Base-by-base conservation (phyloP, 306 rosid species). In the Inga laurina region DNA sequence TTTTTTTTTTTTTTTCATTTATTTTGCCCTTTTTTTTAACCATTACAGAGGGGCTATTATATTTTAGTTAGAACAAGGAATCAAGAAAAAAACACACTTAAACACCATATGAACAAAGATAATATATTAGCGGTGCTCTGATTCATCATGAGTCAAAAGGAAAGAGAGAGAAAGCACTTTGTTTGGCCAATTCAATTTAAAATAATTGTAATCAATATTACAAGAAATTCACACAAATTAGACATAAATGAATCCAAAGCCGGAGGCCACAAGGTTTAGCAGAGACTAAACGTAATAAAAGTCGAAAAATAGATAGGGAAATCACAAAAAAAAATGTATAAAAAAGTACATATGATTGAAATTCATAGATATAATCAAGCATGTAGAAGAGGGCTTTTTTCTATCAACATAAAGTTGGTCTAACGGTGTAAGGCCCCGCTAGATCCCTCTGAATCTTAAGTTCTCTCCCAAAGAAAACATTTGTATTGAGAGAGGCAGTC, bases 351-450 rank as follows among this genome's bases (percentile, higher is more conserved):
- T 54, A 4, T 54, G 61, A 54, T 54, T 22, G 21, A 54, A 54
- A 54, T 54, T 9, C 61, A 54, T 7, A 19, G 24, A 54, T 18
- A 18, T 19, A 18, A 52, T 52, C 59, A 18, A 16, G 4, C 1
- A 4, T 3, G 16, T 49, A 14, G 16, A 14, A 49, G 5, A 10
- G 7, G 41, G 7, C 0, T 5, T 39, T 39, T 39, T 6, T 39
- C 43, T 6, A 39, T 1, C 8, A 39, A 39, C 8, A 6, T 6
- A 39, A 8, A 39, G 2, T 39, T 39, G 8, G 8, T 39, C 8
- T 39, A 39, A 1, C 1, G 1, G 2, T 39, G 8, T 6, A 39
- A 39, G 0, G 1, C 8, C 0, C 43, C 0, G 1, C 1, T 39
- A 39, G 0, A 5, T 39, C 1, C 0, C 2, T 39, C 1, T 39